These are phyloP conservation scores for Dictyostelium brefeldianum DNA, from an alignment of 78 protist genomes.

Conservation along the genomic window DNA sequence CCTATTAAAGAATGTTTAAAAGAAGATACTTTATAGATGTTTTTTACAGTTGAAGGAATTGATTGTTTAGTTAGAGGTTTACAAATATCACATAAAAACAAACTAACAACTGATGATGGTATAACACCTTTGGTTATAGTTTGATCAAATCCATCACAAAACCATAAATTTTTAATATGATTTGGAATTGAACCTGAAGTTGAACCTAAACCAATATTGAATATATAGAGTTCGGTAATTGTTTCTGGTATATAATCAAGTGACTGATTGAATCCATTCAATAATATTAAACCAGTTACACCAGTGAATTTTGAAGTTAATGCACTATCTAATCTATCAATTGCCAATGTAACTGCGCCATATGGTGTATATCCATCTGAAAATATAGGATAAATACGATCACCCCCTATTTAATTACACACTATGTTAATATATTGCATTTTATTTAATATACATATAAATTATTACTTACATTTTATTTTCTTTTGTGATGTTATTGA, in stretches of 20 bases:
- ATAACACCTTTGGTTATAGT: not conserved
- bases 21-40: no score
- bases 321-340: no score
- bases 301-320: no score
- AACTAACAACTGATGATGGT: not conserved
- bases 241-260: not conserved
- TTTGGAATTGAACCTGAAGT: not conserved
- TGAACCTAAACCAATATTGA: not conserved
- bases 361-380: no score
- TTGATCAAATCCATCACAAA: not conserved
- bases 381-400: no score
- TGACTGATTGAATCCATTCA: not conserved
- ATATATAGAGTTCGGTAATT: not conserved
- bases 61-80: not conserved
- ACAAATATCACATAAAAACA: not conserved
- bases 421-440: no score
- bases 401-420: no score
- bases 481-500: no score
- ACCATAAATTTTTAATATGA: not conserved
- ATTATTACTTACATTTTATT: no score
- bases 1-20: no score
- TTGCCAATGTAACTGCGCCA: no score
- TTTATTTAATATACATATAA: no score
- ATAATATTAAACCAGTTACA: not conserved
- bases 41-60: not conserved